Conservation (phyloP, 2,329 filamentous ascomycete species). For the Neofusicoccum laricinum region DNA sequence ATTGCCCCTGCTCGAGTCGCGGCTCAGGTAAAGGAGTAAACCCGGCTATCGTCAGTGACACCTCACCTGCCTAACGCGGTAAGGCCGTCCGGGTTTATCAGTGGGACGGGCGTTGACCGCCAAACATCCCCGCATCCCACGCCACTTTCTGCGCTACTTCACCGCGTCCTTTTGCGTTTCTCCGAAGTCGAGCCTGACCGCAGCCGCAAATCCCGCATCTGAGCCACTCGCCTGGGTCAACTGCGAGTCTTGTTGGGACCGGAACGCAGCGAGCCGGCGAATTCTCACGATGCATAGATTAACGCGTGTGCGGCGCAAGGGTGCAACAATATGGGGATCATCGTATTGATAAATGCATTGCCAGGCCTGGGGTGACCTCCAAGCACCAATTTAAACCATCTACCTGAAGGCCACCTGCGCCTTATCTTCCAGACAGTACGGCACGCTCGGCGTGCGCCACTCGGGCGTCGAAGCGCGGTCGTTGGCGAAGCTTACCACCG, state of each 20-base stretch:
- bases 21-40: neutral
- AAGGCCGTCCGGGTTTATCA: neutral
- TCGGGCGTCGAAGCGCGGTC: conserved; percentile 15
- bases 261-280: neutral
- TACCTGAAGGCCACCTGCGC: conserved; percentile 8
- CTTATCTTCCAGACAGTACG: conserved; percentile 18
- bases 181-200: neutral
- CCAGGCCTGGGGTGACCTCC: too few relatives aligned
- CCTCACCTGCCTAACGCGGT: neutral
- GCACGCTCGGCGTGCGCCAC: conserved; percentile 20
- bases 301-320: neutral
- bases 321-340: too few relatives aligned
- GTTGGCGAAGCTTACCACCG: conserved; percentile 23
- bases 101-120: neutral
- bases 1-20: neutral
- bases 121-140: neutral
- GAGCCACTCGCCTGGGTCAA: neutral
- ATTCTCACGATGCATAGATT: neutral
- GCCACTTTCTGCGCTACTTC: neutral
- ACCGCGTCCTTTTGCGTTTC: neutral
- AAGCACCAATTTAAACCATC: neutral
- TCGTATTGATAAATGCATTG: too few relatives aligned
- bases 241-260: neutral
- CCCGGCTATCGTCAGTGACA: neutral
- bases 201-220: neutral